Evolutionary conservation across 2,329 filamentous ascomycete genomes (phyloP), one percentile per base, ranked within the genome.

Genomic region (Pseudogymnoascus sp.): DNA sequence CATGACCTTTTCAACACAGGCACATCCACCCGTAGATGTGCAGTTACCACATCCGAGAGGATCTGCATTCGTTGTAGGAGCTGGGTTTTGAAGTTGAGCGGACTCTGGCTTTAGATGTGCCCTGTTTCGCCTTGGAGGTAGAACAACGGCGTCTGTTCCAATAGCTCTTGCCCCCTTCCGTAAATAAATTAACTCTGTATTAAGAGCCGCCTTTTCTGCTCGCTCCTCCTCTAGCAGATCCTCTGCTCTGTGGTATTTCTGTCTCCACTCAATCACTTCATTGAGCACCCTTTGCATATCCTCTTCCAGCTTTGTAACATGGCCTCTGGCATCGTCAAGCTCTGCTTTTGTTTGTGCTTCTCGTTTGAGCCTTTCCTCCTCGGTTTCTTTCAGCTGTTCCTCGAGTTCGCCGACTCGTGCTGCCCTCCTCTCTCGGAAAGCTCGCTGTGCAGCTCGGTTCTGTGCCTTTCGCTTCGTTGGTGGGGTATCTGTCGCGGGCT

Each of bases 381-480:
- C 83, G 50, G 83, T 77, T 63, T 85, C 80, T 3, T 87, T 83
- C 6, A 89, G 75, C 69, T 86, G 82, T 66, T 87, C 83, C 72
- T 89, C 85, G 32, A 89, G 75, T 70, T 88, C 92, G 38, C 88
- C 87, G 6, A 97, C 90, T 38, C 90, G 88, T 22, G 90, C 90
- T 2, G 90, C 90, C 65, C 93, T 84, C 62, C 93, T 82, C 75
- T 96, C 91, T 34, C 93, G 83, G 74, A 97, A 97, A 1, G 89
- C 90, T 62, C 93, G 81, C 76, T 97, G 93, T 2, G 93, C 93
- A 54, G 90, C 89, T 63, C 94, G 84, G 74, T 97, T 97, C 76
- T 97, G 94, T 1, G 90, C 89, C 78, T 97, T 95, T 66, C 94
- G 85, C 77, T 96, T 96, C 43, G 91, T 96, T 1, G 90, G 89